Percentiles rank a stretch among this genome's conserved stretches.
phyloP scores from a whole-genome alignment of 2,329 filamentous ascomycete genomes.

The Alternaria rosae region DNA sequence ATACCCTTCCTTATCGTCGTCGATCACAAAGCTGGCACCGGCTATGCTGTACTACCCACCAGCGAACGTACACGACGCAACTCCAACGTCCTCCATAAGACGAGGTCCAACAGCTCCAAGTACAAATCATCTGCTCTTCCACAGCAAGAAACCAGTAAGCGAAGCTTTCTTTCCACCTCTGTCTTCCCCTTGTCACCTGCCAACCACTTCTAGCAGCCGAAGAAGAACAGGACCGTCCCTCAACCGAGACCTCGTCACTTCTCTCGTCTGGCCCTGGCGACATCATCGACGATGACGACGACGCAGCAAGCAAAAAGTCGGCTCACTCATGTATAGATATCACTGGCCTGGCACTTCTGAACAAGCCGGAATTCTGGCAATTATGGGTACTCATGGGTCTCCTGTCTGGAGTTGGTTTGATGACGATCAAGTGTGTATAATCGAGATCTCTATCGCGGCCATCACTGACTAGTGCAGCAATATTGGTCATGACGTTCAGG shows the following conservation, averaged over 20 bases:
- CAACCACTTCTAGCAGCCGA: slow-evolving; percentile 46
- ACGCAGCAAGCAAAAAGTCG: slow-evolving; percentile 68
- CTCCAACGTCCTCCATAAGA: slow-evolving; percentile 56
- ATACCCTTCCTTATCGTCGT: slow-evolving; percentile 88
- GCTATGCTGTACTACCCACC: slow-evolving; percentile 65
- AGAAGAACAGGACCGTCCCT: slow-evolving; percentile 52
- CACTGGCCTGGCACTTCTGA: slow-evolving; percentile 78
- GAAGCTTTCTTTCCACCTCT: slow-evolving; percentile 18
- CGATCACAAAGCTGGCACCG: slow-evolving; percentile 62
- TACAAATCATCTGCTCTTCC: slow-evolving; percentile 47
- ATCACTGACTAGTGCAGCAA: slow-evolving; percentile 68
- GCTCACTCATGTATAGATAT: slow-evolving; percentile 87
- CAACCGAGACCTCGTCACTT: slow-evolving; percentile 82
- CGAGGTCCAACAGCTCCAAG: slow-evolving; percentile 57
- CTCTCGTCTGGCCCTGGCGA: slow-evolving; percentile 70
- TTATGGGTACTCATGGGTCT: slow-evolving; percentile 86
- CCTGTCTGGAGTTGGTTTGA: slow-evolving; percentile 90
- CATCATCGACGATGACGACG: slow-evolving; percentile 52
- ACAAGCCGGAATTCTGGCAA: slow-evolving; percentile 85
- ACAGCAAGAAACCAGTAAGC: slow-evolving; percentile 71
- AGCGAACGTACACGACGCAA: slow-evolving; percentile 56
- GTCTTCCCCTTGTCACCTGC: slow-evolving; percentile 35
- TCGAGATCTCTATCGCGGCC: not conserved
- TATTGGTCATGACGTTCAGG: slow-evolving; percentile 88
- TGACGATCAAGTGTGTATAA: slow-evolving; percentile 92